Base-by-base conservation (phyloP, 306 rosid species). In the Cucurbita maxima region DNA sequence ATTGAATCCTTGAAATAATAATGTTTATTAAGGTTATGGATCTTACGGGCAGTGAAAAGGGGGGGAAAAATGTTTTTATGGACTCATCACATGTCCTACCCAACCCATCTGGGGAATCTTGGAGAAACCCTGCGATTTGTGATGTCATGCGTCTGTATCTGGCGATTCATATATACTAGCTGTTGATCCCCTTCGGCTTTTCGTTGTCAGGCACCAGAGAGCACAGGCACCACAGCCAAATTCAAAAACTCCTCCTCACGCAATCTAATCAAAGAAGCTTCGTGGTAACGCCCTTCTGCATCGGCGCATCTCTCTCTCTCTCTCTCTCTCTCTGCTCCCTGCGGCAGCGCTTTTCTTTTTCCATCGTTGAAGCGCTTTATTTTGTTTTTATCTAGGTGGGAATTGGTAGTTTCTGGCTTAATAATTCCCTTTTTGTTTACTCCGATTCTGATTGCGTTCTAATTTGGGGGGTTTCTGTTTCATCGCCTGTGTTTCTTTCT, bases 261-360 rank as follows among this genome's bases (percentile, higher is more conserved):
- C 79, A 67, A 41, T 76, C 79, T 67, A 45, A 76, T 54, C 61
- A 12, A 54, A 76, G 75, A 76, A 76, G 47, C 79, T 76, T 76
- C 58, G 34, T 43, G 41, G 68, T 76, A 44, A 67, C 75, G 79
- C 58, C 79, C 50, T 58, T 76, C 44, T 67, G 69, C 18, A n/a
- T 54, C 74, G 10, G 55, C 41, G 41, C 25, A 16, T 50, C 25
- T 41, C 63, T 13, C 16, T 19, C 63, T 13, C 16, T 19, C 41
- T 40, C 44, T 45, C 34, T 30, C 34, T 30, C 43, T 40, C 5
- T 13, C n/a, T 20, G 22, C 51, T 45, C 4, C 38, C 72, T 75
- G 73, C 74, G 10, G 11, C 19, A 16, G 36, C 10, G 22, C 37
- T 25, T 64, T 50, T 19, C 2, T 51, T 51, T 51, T 30, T 30